Conservation (phyloP, 2,329 filamentous ascomycete genomes). For the Coniella lustricola region DNA sequence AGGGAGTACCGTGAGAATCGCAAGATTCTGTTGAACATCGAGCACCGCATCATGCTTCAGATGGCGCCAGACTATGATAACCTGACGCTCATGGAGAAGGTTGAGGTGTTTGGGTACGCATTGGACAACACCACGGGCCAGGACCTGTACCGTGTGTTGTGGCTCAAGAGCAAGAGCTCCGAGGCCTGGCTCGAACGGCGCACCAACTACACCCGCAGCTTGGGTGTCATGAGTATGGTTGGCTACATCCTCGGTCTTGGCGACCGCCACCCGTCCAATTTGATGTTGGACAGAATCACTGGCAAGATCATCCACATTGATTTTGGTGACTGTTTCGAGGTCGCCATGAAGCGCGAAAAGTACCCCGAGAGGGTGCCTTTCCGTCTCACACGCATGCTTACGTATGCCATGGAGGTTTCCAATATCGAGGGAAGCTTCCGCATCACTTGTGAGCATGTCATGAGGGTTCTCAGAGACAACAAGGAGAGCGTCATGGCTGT, state of each 20-base stretch:
- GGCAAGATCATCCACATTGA: slow-evolving; percentile 98
- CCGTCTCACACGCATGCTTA: slow-evolving; percentile 96
- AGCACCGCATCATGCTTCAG: slow-evolving; percentile 98
- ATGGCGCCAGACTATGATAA: slow-evolving; percentile 99
- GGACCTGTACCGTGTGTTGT: slow-evolving; percentile 93
- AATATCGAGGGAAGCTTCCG: slow-evolving; percentile 99
- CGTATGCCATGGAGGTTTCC: slow-evolving; percentile 99
- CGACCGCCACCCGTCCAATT: slow-evolving; percentile 93
- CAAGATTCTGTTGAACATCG: slow-evolving; percentile 97
- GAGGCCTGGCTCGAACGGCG: slow-evolving; percentile 96
- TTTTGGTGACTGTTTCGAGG: slow-evolving; percentile 98
- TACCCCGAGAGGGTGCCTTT: slow-evolving; percentile 97
- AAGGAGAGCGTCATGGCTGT: slow-evolving; percentile 99
- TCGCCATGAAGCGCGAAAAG: slow-evolving; percentile 99
- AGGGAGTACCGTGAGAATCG: slow-evolving; percentile 94
- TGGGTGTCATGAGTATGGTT: slow-evolving; percentile 99
- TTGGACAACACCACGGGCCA: slow-evolving; percentile 99
- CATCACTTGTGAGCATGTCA: slow-evolving; percentile 96
- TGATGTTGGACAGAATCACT: slow-evolving; percentile 93
- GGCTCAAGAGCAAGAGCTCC: slow-evolving; percentile 97
- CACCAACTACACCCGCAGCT: slow-evolving; percentile 96
- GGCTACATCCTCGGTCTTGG: slow-evolving; percentile 96
- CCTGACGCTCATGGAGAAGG: slow-evolving; percentile 98
- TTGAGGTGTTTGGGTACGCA: slow-evolving; percentile 98
- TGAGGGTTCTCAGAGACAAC: slow-evolving; percentile 92